phyloP scores from a whole-genome alignment of 768 basidiomycete species.

The Daedaleopsis nitida region DNA sequence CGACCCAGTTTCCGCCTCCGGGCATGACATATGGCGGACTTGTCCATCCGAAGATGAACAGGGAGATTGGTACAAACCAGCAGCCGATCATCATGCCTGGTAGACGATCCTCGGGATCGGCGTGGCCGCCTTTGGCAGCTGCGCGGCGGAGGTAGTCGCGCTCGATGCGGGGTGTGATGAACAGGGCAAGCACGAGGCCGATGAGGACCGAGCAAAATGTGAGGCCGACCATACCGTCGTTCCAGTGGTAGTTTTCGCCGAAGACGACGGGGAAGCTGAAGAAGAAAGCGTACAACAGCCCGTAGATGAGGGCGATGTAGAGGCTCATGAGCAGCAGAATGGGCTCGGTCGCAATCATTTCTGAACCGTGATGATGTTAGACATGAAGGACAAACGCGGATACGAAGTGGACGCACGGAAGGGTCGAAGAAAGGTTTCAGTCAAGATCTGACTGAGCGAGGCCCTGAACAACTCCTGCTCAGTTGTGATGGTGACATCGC shows the following conservation, averaged over 20 bases:
- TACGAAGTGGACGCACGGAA: slow-evolving; percentile 28
- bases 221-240: slow-evolving; percentile 39
- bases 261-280: slow-evolving; percentile 41
- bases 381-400: background rate
- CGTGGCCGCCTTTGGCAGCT: slow-evolving; percentile 37
- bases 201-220: slow-evolving; percentile 44
- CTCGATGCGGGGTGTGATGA: slow-evolving; percentile 37
- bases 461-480: slow-evolving; percentile 44
- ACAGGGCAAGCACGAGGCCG: slow-evolving; percentile 38
- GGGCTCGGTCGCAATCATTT: slow-evolving; percentile 47
- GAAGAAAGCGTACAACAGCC: slow-evolving; percentile 41
- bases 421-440: slow-evolving; percentile 44
- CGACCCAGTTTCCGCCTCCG: slow-evolving; percentile 40
- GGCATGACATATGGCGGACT: slow-evolving; percentile 37
- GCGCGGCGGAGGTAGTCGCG: slow-evolving; percentile 35
- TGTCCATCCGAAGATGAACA: slow-evolving; percentile 49
- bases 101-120: slow-evolving; percentile 45
- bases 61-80: slow-evolving; percentile 37
- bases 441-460: slow-evolving; percentile 37
- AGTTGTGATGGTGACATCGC: slow-evolving; percentile 38
- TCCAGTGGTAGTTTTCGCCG: slow-evolving; percentile 38
- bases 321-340: slow-evolving; percentile 47
- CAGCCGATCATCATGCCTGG: slow-evolving; percentile 41
- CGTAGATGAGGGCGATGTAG: slow-evolving; percentile 47
- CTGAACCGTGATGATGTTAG: slow-evolving; percentile 1